Base-by-base conservation (phyloP, 305 asterid genomes). In the Fraxinus sp. region DNA sequence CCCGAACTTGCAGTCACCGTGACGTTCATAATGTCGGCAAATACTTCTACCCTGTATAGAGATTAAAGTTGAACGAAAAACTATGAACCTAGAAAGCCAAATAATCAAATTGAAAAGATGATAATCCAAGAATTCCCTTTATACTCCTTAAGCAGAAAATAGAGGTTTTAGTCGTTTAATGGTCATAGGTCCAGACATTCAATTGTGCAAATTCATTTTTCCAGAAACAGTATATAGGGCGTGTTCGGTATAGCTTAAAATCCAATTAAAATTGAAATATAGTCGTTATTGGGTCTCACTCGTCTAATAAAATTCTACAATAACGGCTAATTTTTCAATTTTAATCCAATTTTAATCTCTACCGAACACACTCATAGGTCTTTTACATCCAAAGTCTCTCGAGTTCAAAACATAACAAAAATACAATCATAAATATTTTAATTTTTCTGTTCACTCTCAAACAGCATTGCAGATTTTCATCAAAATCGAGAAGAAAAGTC, bases 1-100 rank as follows among this genome's bases (percentile, higher is more conserved):
- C 4, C 91, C 89, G 39, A 80, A 87, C 79, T 85, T 87, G 91
- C 90, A 85, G 7, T 78, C 78, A 30, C 89, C 89, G 36, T 66
- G 82, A 7, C 86, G 81, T 28, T 78, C 80, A 80, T 85, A 89
- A 72, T 86, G 85, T 57, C 82, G 82, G 76, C 90, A 89, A 36
- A 89, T 41, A 4, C 44, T 80, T 46, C 81, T 84, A 20, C 83
- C 91, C 91, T 89, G 83, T 77, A 79, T 1, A 46, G 7, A 76
- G 55, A 79, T 36, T 2, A 7, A n/a, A 33, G 52, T 14, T 28
- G 30, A 74, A 55, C 16, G 77, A 71, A 80, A 41, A 41, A 62
- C 37, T 76, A 79, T 52, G 35, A 41, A 44, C 35, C 11, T 1
- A 49, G 26, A 24, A 18, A 70, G 35, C 37, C 8, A 26, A 81